phyloP scores from a whole-genome alignment of 228 moss, liverwort and hornwort genomes.

The Sphagnum magellanicum region DNA sequence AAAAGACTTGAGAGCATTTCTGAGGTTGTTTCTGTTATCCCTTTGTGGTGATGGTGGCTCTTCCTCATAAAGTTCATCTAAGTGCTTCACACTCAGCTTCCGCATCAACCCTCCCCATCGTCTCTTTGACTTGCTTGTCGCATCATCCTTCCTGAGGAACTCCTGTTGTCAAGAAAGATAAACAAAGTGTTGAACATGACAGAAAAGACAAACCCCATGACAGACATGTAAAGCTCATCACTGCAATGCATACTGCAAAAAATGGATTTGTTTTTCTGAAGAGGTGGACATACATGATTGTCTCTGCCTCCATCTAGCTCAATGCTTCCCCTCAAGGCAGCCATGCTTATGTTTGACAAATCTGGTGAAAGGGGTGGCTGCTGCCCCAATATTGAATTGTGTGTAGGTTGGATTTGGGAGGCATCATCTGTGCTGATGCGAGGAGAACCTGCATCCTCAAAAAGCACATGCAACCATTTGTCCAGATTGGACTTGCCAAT shows the following conservation, averaged over 20 bases:
- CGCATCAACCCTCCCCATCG: constrained; percentile 47
- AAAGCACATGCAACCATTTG: constrained; percentile 67
- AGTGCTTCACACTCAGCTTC: constrained; percentile 46
- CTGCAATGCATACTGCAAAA: no score
- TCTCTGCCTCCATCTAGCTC: constrained; percentile 45
- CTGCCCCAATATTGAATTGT: constrained; percentile 14
- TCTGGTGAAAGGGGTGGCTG: constrained; percentile 54
- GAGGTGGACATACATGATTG: constrained; percentile 18
- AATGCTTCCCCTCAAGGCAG: constrained; percentile 51
- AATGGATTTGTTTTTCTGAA: not conserved
- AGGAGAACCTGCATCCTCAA: constrained; percentile 39
- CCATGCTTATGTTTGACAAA: constrained; percentile 46
- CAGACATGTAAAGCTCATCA: no score
- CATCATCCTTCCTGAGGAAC: constrained; percentile 32
- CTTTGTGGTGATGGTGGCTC: constrained; percentile 18
- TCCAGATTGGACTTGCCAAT: constrained; percentile 64
- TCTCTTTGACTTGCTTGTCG: constrained; percentile 34
- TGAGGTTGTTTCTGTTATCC: constrained; percentile 36
- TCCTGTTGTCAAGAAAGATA: constrained; percentile 22
- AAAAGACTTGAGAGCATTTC: constrained; percentile 44
- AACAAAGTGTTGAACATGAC: no score
- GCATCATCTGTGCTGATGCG: constrained; percentile 38
- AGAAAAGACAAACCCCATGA: no score
- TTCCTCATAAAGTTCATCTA: constrained; percentile 23
- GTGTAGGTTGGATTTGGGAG: constrained; percentile 15